Evolutionary conservation across 352 stramenopile species (phyloP).

Genomic region (Pythium phragmiticola): DNA sequence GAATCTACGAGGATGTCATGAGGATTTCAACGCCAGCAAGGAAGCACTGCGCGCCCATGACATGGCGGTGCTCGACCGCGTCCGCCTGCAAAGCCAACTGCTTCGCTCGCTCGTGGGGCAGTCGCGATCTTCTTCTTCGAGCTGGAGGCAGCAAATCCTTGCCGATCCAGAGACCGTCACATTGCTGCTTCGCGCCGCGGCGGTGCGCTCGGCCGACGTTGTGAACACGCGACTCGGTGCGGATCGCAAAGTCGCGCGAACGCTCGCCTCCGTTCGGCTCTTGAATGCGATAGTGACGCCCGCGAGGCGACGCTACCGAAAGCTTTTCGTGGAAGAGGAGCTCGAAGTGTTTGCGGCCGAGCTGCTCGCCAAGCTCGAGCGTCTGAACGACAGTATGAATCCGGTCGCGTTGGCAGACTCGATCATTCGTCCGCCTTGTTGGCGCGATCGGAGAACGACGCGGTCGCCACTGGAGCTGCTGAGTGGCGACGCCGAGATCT

Average conservation of each 20-base stretch:
- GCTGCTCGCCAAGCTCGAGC: background rate
- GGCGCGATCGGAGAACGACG: background rate
- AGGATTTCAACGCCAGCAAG: background rate
- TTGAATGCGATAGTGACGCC: background rate
- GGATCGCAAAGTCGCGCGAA: background rate
- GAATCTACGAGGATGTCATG: background rate
- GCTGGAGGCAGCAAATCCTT: background rate
- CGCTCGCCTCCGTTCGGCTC: background rate
- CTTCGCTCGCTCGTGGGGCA: background rate
- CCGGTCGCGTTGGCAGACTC: background rate
- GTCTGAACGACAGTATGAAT: background rate
- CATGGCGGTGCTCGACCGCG: background rate
- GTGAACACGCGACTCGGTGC: background rate
- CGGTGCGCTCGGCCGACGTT: background rate
- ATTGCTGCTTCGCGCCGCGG: background rate
- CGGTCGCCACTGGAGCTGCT: conserved; percentile 41
- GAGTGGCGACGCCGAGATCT: conserved; percentile 68
- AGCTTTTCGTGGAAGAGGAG: conserved; percentile 14
- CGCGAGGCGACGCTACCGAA: background rate
- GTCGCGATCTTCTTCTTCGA: background rate
- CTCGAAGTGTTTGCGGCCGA: conserved; percentile 13
- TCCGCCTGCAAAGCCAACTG: background rate
- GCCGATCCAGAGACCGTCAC: background rate
- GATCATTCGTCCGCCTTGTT: conserved; percentile 2
- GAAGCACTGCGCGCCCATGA: background rate